Base-by-base conservation (phyloP, 2,329 filamentous ascomycete species). In the Lecanosticta acicola region DNA sequence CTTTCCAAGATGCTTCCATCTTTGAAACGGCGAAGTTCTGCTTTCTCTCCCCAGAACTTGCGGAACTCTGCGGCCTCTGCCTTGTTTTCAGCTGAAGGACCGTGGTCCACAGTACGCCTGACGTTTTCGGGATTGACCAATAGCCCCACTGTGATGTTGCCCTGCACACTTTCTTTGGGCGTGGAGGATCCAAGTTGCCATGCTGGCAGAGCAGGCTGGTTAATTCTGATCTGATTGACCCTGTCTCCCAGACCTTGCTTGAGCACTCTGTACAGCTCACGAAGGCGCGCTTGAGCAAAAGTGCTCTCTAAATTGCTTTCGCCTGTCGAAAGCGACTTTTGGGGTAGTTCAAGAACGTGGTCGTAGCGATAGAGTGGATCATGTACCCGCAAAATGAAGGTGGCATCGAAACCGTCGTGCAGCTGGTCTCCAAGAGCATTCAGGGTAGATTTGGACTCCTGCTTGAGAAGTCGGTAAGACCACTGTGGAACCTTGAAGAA, bases 1-100 rank as follows among this genome's bases (percentile, higher is more conserved):
- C 87, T 95, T 66, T 98, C 94, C 7, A 89, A 76, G 55, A 98
- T 96, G 58, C 84, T 91, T 17, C 93, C 93, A 60, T 97, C 89
- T 59, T 90, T 94, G 73, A 98, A 98, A 16, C 93, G 85, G 54
- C 93, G 81, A 37, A 98, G 75, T 66, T 98, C 93, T 1, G 93
- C 80, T 64, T 93, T 94, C 8, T 91, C 84, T 4, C 91, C 93
- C 93, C 94, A 98, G 64, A 98, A 97, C 26, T 83, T 80, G 29
- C 87, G 85, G 66, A 96, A 98, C 24, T 76, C 77, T 8, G 82
- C 81, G 18, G 89, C 85, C 53, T 88, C 87, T 53, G 85, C 82
- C 66, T 91, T 89, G 50, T 93, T 79, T 62, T 97, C 90, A 1
- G 88, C 87, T 1, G 84, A 71, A 3, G 93, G 93, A 0, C 93